Base-by-base conservation (phyloP, 192 early-diverging fungal genomes). In the Dimargaris cristalligena region DNA sequence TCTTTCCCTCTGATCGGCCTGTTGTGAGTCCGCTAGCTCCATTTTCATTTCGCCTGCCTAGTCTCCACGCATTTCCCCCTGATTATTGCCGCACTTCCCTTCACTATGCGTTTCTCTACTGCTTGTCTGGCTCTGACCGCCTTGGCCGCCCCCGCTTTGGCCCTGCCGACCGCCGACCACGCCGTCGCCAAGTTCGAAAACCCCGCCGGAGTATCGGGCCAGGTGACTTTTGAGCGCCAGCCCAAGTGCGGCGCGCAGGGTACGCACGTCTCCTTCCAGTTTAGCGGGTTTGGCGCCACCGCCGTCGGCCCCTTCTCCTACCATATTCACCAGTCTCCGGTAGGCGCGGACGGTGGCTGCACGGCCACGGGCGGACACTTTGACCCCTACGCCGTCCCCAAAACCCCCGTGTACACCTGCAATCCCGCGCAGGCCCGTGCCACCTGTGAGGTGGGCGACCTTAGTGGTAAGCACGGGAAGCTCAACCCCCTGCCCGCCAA, bases 361-460 rank as follows among this genome's bases (percentile, higher is more conserved):
- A 73, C 71, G 4, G 68, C 62, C 22, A 71, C 71, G 9, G 69
- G 68, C 31, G 74, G 71, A 18, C 74, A 76, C 34, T 58, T 68
- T 16, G 65, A 76, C 60, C 71, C 74, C 13, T 52, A 49, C 34
- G 61, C 52, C 22, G 26, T 65, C 48, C n/a, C n/a, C n/a, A n/a
- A n/a, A n/a, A 64, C 62, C 61, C 44, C 65, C 20, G 62, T 38
- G 18, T 69, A 69, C 65, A 76, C 63, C 49, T 76, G 74, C 48
- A 47, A 57, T 31, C 48, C 52, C 16, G 56, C 28, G 29, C 60
- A 68, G 25, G 30, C 63, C 34, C 14, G 26, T 23, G 61, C 62
- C 34, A 66, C 76, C 13, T 82, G 80, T 62, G 73, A 79, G 66
- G 62, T 70, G 16, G 80, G 80, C 59, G 80, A 82, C 60, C 59